Conservation (phyloP, 805 yeast species). For the Blastobotrys chiropterorum region DNA sequence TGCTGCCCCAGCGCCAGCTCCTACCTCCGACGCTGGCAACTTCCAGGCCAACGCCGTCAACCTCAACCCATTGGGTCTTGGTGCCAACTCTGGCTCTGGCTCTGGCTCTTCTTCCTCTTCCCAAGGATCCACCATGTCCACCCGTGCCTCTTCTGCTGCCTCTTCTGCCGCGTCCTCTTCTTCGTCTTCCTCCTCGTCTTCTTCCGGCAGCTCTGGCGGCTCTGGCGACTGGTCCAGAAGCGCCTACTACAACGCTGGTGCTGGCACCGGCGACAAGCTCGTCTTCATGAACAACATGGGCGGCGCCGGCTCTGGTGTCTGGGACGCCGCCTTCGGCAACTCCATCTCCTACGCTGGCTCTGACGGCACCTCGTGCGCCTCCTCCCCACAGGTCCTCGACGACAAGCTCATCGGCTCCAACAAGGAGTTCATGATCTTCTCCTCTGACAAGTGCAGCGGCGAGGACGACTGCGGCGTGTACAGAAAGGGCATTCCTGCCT, state of each 20-base stretch:
- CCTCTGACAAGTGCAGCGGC: slow-evolving; percentile 39
- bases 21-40: too few relatives aligned
- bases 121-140: slow-evolving; percentile 23
- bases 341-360: slow-evolving; percentile 79
- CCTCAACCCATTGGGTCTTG: slow-evolving; percentile 6
- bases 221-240: slow-evolving; percentile 64
- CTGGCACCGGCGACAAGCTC: slow-evolving; percentile 65
- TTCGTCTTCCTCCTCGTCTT: slow-evolving; percentile 19
- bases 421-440: slow-evolving; percentile 76
- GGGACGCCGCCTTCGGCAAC: slow-evolving; percentile 76
- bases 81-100: slow-evolving; percentile 13
- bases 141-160: slow-evolving; percentile 18
- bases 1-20: slow-evolving; percentile 28
- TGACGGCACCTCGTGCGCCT: slow-evolving; percentile 70
- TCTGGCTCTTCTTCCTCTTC: slow-evolving; percentile 14
- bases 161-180: slow-evolving; percentile 22
- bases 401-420: slow-evolving; percentile 68
- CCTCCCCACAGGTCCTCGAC: slow-evolving; percentile 58
- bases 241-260: slow-evolving; percentile 58
- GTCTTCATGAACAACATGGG: slow-evolving; percentile 86
- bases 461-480: slow-evolving; percentile 70
- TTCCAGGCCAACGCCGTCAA: slow-evolving; percentile 21
- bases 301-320: slow-evolving; percentile 43
- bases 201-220: slow-evolving; percentile 16
- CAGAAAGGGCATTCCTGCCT: slow-evolving; percentile 83